These are phyloP conservation scores for Boletus subcaerulescens DNA, from an alignment of 768 basidiomycete species.

Conservation along the genomic window DNA sequence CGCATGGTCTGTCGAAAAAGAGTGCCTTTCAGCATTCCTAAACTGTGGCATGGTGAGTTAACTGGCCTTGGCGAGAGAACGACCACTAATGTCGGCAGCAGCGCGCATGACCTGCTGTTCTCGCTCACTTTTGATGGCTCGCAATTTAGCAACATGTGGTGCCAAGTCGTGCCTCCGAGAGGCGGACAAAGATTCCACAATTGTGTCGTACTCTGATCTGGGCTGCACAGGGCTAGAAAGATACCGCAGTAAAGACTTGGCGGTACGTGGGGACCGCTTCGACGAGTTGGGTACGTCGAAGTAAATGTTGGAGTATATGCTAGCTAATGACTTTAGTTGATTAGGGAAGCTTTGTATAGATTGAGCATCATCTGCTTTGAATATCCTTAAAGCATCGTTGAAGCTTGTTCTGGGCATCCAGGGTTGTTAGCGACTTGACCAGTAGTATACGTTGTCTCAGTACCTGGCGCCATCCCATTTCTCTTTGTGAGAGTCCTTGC, in stretches of 20 bases:
- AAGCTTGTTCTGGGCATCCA: constrained; percentile 55
- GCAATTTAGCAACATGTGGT: constrained; percentile 64
- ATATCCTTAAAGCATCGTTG: constrained; percentile 59
- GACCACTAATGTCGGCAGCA: constrained; percentile 85
- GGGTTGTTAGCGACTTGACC: neutral
- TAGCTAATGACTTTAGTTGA: constrained; percentile 55
- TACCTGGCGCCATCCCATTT: constrained; percentile 90
- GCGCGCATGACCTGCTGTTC: constrained; percentile 79
- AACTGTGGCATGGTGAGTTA: neutral
- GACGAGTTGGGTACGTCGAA: constrained; percentile 46
- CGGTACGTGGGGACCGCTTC: constrained; percentile 38
- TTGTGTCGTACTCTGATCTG: constrained; percentile 48
- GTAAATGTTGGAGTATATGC: constrained; percentile 48
- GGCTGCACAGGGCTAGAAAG: constrained; percentile 31
- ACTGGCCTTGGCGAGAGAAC: constrained; percentile 78
- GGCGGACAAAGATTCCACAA: constrained; percentile 52
- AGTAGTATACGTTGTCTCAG: neutral
- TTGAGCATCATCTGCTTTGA: constrained; percentile 74
- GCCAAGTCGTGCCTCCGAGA: constrained; percentile 53
- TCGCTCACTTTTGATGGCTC: constrained; percentile 73
- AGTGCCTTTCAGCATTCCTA: neutral
- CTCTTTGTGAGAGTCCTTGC: constrained; percentile 72
- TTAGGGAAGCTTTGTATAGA: constrained; percentile 54
- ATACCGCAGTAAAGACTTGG: constrained; percentile 58
- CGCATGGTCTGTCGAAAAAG: constrained; percentile 68